Evolutionary conservation across 2,329 filamentous ascomycete species (phyloP), one percentile per base, ranked within the genome.

Genomic region (Colletotrichum paranaense): DNA sequence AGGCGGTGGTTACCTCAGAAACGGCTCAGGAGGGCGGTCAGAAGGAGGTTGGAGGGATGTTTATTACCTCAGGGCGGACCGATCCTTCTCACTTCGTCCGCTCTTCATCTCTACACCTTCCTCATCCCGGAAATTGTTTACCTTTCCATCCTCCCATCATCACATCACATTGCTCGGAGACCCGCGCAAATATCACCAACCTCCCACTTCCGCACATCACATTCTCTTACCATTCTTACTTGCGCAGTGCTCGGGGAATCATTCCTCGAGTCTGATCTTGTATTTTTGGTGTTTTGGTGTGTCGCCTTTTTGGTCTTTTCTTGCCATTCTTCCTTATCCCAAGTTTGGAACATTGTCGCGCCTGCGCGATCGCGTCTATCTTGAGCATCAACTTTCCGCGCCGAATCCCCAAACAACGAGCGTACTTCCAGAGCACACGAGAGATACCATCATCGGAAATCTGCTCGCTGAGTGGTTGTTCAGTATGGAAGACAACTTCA

Each of bases 401-500:
- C 42, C 19, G 8, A 49, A 32, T 14, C 53, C 24, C 14, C 5
- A 9, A n/a, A 5, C 9, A 19, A 9, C 49, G 3, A 65, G 22
- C 49, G 22, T 49, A 19, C 30, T 19, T n/a, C 30, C 30, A 12
- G 12, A 32, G 12, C 30, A 11, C 1, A 8, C 28, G 28, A 53
- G 46, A 5, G 26, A 35, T 9, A 14, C 7, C 6, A 63, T 9
- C 30, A 3, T 28, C 11, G 26, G n/a, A 30, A 9, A 6, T 26
- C 22, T 30, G 8, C 30, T 6, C 19, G 62, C 8, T 32, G 22
- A 11, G 30, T 22, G 7, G 16, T 32, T 57, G 22, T 16, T 59
- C n/a, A 26, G 22, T 42, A 69, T 69, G 67, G 42, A 62, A 57
- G 53, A 42, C 53, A 49, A 58, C 22, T 22, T 22, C 30, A 26